A percentile compares a stretch with the other conserved stretches of the same genome.
These are phyloP conservation scores for Phanerodontia chrysosporium DNA, from an alignment of 768 basidiomycete species.

Conservation along the genomic window DNA sequence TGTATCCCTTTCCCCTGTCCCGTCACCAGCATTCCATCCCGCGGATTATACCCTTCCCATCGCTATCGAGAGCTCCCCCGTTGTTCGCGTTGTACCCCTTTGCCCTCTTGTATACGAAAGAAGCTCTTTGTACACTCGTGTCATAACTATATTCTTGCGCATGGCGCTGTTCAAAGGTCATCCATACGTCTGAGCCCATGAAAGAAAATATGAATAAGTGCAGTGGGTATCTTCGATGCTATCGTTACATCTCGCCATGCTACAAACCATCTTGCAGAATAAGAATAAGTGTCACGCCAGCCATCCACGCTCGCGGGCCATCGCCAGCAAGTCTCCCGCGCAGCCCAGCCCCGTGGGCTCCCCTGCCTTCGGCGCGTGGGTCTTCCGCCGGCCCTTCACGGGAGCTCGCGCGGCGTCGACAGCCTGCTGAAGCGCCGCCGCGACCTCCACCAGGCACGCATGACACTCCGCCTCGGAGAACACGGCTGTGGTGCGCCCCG, in stretches of 20 bases:
- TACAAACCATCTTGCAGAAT: background rate
- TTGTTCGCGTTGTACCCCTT: background rate
- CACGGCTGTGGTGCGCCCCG: constrained; percentile 25
- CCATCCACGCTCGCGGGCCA: constrained; percentile 63
- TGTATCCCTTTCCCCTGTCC: background rate
- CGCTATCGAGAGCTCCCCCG: background rate
- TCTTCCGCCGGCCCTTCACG: constrained; percentile 35
- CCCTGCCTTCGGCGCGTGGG: constrained; percentile 24
- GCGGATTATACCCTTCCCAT: background rate
- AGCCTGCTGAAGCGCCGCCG: constrained; percentile 48
- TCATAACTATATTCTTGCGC: background rate
- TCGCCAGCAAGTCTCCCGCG: constrained; percentile 59
- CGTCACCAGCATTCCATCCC: background rate
- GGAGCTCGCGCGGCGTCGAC: constrained; percentile 35
- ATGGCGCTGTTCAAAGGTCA: background rate
- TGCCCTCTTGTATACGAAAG: background rate
- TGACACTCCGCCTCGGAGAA: constrained; percentile 70
- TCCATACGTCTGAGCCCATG: background rate
- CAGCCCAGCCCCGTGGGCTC: constrained; percentile 24
- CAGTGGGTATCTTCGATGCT: background rate
- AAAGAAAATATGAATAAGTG: no score
- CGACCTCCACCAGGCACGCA: constrained; percentile 62
- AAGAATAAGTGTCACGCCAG: constrained; percentile 22
- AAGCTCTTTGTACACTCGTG: background rate
- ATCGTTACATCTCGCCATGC: background rate